A percentile compares a stretch with the other conserved stretches of the same genome.
phyloP scores from a whole-genome alignment of 352 stramenopile species.

The Pythium aristosporum region DNA sequence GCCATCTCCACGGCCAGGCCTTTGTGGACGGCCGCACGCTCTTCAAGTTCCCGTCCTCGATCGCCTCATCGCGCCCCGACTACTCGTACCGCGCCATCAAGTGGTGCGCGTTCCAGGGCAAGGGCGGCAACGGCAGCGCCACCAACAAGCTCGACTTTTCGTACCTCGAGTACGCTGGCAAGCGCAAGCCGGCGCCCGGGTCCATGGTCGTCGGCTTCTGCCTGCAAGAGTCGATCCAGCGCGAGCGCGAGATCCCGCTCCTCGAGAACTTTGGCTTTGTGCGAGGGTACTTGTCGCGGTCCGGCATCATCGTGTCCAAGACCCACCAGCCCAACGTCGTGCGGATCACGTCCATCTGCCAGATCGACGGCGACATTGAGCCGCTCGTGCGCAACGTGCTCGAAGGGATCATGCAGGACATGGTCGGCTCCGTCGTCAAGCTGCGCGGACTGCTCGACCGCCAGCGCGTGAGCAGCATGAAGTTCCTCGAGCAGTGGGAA shows the following conservation, averaged over 20 bases:
- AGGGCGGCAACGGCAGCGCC: slow-evolving; percentile 17
- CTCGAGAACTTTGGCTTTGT: slow-evolving; percentile 62
- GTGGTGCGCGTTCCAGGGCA: slow-evolving; percentile 59
- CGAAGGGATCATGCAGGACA: slow-evolving; percentile 65
- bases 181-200: slow-evolving; percentile 42
- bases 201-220: slow-evolving; percentile 73
- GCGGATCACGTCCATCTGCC: slow-evolving; percentile 66
- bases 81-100: slow-evolving; percentile 76
- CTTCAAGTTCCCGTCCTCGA: slow-evolving; percentile 56
- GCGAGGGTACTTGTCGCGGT: slow-evolving; percentile 50
- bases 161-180: slow-evolving; percentile 75
- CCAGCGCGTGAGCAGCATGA: slow-evolving; percentile 61
- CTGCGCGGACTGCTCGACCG: slow-evolving; percentile 54
- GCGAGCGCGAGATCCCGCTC: slow-evolving; percentile 57
- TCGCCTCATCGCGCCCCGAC: slow-evolving; percentile 39
- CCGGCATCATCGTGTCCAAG: slow-evolving; percentile 66
- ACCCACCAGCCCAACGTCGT: slow-evolving; percentile 60
- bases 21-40: slow-evolving; percentile 70
- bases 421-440: slow-evolving; percentile 43
- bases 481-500: slow-evolving; percentile 77
- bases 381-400: slow-evolving; percentile 42
- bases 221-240: slow-evolving; percentile 65
- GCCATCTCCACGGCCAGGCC: slow-evolving; percentile 51
- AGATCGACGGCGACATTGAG: slow-evolving; percentile 65
- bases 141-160: slow-evolving; percentile 65